Base-by-base conservation (phyloP, 2,329 filamentous ascomycete genomes). In the Aspergillus sp. region DNA sequence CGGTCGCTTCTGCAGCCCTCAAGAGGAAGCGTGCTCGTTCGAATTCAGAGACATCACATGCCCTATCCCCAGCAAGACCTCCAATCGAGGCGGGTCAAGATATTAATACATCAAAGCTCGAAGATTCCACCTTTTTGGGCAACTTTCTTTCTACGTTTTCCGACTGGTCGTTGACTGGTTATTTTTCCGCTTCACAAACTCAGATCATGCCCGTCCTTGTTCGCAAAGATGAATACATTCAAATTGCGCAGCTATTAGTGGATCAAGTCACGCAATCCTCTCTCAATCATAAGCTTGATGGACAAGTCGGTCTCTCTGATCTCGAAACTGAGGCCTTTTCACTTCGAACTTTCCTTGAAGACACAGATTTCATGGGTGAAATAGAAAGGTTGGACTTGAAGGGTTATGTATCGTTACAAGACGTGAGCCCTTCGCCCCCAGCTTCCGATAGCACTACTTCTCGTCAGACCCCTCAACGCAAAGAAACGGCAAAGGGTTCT, bases 261-360 rank as follows among this genome's bases (percentile, higher is more conserved):
- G 68, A 71, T 36, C 68, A 71, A 54, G 51, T 72, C 37, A 69
- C 67, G 3, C 69, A 72, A 49, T 71, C 70, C 9, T 71, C 66
- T n/a, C 53, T 73, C 8, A 50, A 61, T 30, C 67, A 69, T 52
- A 55, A 49, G 8, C 45, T 63, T 33, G 56, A 66, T 36, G 58
- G 53, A 5, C 39, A 45, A 26, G 47, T 59, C 29, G 47, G 52
- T 7, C 47, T 66, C 26, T 60, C 56, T 34, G 55, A 51, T 33
- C 54, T 64, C 27, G 60, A 62, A 32, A 53, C 51, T 40, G 52
- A 62, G 27, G 47, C 37, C 8, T 46, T 58, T 33, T 46, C 53
- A 9, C 49, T 59, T 10, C 52, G 50, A 13, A 55, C 53, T 13
- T 47, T 49, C 26, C 49, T 66, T 7, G 61, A 66, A n/a, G 56